Percentiles rank a stretch among this genome's conserved stretches.
phyloP scores from a whole-genome alignment of 495 filamentous ascomycete genomes.

The Penicillium silybi region DNA sequence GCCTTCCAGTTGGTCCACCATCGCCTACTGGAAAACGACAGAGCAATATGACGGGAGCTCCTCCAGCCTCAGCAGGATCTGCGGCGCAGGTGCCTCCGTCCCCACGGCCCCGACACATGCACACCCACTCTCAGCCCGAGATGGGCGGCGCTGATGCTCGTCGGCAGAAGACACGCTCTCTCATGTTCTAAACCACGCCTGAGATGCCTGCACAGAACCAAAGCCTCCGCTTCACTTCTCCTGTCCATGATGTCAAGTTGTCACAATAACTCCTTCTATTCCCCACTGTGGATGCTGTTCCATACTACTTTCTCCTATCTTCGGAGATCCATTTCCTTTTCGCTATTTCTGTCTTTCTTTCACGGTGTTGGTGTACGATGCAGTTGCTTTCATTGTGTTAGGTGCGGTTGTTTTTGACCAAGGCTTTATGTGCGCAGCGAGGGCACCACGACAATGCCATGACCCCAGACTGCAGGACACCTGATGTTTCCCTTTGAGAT shows the following conservation, averaged over 20 bases:
- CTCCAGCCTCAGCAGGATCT: constrained; percentile 29
- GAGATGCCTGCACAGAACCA: constrained; percentile 6
- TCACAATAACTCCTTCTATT: constrained; percentile 27
- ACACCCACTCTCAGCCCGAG: constrained; percentile 45
- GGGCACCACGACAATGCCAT: constrained; percentile 22
- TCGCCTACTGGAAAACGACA: constrained; percentile 26
- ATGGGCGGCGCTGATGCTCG: constrained; percentile 35
- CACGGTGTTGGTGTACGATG: constrained; percentile 28
- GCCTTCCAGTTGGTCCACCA: constrained; percentile 15
- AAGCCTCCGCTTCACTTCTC: constrained; percentile 22
- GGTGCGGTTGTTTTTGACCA: constrained; percentile 1
- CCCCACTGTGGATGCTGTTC: constrained; percentile 2
- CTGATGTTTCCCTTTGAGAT: constrained; percentile 20
- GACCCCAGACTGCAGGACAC: constrained; percentile 24
- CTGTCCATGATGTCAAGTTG: constrained; percentile 28
- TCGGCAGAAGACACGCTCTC: constrained; percentile 43
- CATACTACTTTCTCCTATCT: constrained; percentile 7
- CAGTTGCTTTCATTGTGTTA: constrained; percentile 9
- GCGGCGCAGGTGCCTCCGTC: constrained; percentile 26
- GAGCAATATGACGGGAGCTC: constrained; percentile 18
- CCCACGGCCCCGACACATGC: constrained; percentile 35
- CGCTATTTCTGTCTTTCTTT: constrained; percentile 6
- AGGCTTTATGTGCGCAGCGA: constrained; percentile 8
- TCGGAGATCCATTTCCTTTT: constrained; percentile 9
- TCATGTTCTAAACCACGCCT: constrained; percentile 33